Evolutionary conservation across 2,329 filamentous ascomycete genomes (phyloP), one percentile per base, ranked within the genome.

Genomic region (Didymella pomorum): DNA sequence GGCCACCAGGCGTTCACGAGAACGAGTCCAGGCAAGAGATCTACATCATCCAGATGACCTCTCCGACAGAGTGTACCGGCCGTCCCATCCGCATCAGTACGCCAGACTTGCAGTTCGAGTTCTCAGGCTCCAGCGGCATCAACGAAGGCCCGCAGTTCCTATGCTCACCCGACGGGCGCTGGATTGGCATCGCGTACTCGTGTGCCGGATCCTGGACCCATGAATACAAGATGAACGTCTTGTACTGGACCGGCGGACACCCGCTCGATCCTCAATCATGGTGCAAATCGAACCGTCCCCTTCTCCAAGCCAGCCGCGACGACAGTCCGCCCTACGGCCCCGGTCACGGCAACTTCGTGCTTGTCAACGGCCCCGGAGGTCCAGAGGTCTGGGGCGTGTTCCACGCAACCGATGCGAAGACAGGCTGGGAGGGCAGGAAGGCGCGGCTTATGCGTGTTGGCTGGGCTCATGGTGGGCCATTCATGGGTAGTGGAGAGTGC

Each of bases 211-310:
- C 71, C 59, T 82, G 80, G 80, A 82, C 80, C 1, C 75, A 76
- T 45, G 76, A 81, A 55, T 82, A 82, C 68, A 82, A 82, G 62
- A 80, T 82, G 77, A 78, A 77, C n/a, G 74, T 79, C 0, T 65
- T 82, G 21, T 71, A 76, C 39, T 80, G 75, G 55, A 65, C 71
- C 0, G 79, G 78, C 14, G 77, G 78, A 1, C 73, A 79, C 55
- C 80, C 80, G 2, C 66, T 82, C 0, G 57, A 76, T 28, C 68
- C 70, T 0, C 41, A 33, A 0, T 72, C 69, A 0, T 82, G 80
- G 80, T 62, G 63, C 14, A 82, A 82, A 62, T 71, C 70, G 1
- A 64, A 65, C 9, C 56, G 58, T 10, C 79, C 80, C 5, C 64
- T 82, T 28, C 70, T 82, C 2, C 69, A 77, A 55, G 74, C 75